Conservation (phyloP, 164 flowering plant genomes). For the Saururus chinensis region DNA sequence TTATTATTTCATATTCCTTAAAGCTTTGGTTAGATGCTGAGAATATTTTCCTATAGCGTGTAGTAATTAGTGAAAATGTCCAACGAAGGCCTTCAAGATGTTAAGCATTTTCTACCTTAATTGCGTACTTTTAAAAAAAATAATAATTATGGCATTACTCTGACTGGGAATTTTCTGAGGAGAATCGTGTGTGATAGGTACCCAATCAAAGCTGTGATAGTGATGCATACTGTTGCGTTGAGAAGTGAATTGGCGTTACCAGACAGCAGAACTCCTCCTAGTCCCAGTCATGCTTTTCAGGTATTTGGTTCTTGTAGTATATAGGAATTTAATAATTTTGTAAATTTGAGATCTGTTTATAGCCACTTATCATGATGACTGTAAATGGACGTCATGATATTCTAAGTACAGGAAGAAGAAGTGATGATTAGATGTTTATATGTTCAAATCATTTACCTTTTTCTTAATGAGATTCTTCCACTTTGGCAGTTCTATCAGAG, state of each 20-base stretch:
- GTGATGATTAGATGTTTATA: background rate
- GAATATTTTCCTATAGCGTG: too few species aligned
- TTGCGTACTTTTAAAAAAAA: too few species aligned
- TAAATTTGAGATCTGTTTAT: background rate
- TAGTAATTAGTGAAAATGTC: too few species aligned
- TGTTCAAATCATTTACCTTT: background rate
- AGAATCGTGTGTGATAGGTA: constrained; percentile 27
- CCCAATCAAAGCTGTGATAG: constrained; percentile 92
- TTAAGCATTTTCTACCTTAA: too few species aligned
- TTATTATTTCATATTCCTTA: too few species aligned
- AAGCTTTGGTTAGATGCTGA: too few species aligned
- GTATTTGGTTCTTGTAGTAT: constrained; percentile 17
- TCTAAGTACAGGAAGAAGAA: background rate
- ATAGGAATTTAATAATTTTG: background rate
- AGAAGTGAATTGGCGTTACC: constrained; percentile 75
- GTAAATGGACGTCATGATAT: too few species aligned
- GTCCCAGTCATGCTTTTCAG: constrained; percentile 27
- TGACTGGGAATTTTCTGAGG: background rate
- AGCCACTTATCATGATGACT: too few species aligned
- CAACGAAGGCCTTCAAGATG: too few species aligned
- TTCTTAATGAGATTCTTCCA: background rate
- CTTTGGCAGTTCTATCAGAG: constrained; percentile 33
- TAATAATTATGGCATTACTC: background rate
- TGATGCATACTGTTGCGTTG: constrained; percentile 92
- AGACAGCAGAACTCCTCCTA: constrained; percentile 23